These are phyloP conservation scores for Oenanthe javanica DNA, from an alignment of 140 eudicot genomes.

Conservation along the genomic window DNA sequence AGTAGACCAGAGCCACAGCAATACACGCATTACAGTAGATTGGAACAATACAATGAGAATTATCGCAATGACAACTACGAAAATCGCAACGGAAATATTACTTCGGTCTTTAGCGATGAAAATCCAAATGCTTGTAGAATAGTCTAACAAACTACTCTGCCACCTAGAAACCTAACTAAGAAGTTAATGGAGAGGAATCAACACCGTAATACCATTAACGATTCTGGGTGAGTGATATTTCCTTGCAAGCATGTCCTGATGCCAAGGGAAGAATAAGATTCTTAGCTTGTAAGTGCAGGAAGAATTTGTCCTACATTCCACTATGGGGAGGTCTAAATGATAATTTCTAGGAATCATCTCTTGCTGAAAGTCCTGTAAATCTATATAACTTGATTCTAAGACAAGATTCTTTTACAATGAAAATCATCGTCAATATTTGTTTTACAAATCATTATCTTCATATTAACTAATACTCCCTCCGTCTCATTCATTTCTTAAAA, in stretches of 20 bases:
- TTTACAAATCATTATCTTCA: not conserved
- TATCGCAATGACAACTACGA: slow-evolving; percentile 26
- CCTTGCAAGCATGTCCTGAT: slow-evolving; percentile 30
- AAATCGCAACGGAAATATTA: slow-evolving; percentile 36
- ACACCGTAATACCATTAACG: slow-evolving; percentile 4
- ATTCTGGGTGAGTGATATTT: slow-evolving; percentile 19
- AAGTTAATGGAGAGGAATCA: slow-evolving; percentile 28
- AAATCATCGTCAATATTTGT: not conserved
- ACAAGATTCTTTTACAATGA: not conserved
- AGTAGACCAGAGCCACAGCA: slow-evolving; percentile 31
- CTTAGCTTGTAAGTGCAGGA: slow-evolving; percentile 46
- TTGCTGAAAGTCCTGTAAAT: slow-evolving; percentile 10
- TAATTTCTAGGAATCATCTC: slow-evolving; percentile 5
- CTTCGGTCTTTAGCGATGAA: slow-evolving; percentile 75
- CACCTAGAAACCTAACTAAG: slow-evolving; percentile 19
- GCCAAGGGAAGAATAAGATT: slow-evolving; percentile 38
- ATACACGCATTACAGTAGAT: slow-evolving; percentile 18
- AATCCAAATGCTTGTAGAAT: slow-evolving; percentile 90
- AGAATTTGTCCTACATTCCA: slow-evolving; percentile 44
- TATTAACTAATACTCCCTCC: not conserved
- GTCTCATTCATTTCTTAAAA: too few relatives aligned
- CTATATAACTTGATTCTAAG: not conserved
- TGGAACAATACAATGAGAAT: slow-evolving; percentile 27
- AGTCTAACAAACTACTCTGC: slow-evolving; percentile 31
- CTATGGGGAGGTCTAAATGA: slow-evolving; percentile 16